Base-by-base conservation (phyloP, 257 asterid genomes). In the Solanum arcanum region DNA sequence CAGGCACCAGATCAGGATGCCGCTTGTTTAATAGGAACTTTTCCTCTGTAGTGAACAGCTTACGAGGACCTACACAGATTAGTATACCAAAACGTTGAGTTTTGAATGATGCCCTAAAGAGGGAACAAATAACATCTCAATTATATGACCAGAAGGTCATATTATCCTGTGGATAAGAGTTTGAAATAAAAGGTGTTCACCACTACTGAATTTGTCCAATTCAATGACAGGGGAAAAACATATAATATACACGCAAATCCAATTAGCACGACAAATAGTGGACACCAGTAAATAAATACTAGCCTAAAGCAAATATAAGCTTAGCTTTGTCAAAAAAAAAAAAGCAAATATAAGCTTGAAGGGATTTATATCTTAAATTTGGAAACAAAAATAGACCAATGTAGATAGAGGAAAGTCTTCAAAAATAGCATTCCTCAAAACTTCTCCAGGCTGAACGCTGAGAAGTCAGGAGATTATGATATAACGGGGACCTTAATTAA, bases 41-140 rank as follows among this genome's bases (percentile, higher is more conserved):
- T 64, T 96, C 99, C 85, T 95, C 99, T 87, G 91, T 93, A 46
- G 96, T 89, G 89, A 97, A 94, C 87, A 96, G 89, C 88, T 92
- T 94, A 74, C 92, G 93, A 83, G 90, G 88, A 70, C 99, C 99
- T 94, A 87, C 83, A 87, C 86, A 88, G 41, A 89, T 66, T 78
- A 88, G 81, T 69, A 75, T 84, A 68, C 82, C 62, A 64, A 89
- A 42, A 23, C n/a, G 59, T 31, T 29, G 73, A 86, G 59, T 81
- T 82, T 87, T 76, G 85, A 60, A 75, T 73, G 41, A 42, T 25
- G 12, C 82, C 52, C 33, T 11, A 13, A 10, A 72, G 10, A 47
- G 35, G 46, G 89, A 75, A 64, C 21, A 89, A 84, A 88, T 23
- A 84, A 66, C 9, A 66, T 84, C 27, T 66, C 42, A 47, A 29